A percentile compares a stretch with the other conserved stretches of the same genome.
These are phyloP conservation scores for Polychytrium aggregatum DNA, from an alignment of 192 early-diverging fungal species.

Conservation along the genomic window DNA sequence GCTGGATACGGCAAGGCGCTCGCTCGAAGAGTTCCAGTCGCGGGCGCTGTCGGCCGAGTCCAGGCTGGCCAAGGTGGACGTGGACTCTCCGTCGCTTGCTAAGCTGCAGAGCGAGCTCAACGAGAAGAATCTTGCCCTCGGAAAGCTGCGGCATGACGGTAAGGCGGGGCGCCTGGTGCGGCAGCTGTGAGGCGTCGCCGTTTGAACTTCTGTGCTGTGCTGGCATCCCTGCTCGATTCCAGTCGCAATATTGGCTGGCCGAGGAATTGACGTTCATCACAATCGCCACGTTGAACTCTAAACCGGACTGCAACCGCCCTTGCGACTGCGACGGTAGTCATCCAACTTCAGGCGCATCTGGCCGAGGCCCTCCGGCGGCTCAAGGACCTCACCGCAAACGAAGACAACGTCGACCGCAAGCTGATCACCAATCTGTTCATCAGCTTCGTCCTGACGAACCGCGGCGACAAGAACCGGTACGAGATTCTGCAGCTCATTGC, in stretches of 20 bases:
- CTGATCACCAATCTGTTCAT: slow-evolving; percentile 86
- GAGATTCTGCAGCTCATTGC: slow-evolving; percentile 88
- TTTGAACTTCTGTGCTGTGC: too few relatives aligned
- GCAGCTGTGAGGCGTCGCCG: too few relatives aligned
- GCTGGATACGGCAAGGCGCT: slow-evolving; percentile 17
- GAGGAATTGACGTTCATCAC: too few relatives aligned
- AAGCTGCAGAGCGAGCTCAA: slow-evolving; percentile 47
- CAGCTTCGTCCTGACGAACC: slow-evolving; percentile 68
- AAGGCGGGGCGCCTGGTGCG: too few relatives aligned
- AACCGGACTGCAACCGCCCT: too few relatives aligned
- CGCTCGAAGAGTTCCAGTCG: slow-evolving; percentile 42
- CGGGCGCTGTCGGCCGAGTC: slow-evolving; percentile 48
- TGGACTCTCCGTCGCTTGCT: slow-evolving; percentile 4
- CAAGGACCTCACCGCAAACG: slow-evolving; percentile 65
- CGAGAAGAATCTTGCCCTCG: slow-evolving; percentile 61
- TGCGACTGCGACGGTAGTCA: too few relatives aligned
- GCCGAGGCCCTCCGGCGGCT: slow-evolving; percentile 84
- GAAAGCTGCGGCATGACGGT: slow-evolving; percentile 67
- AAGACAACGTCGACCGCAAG: slow-evolving; percentile 43
- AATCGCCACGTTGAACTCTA: too few relatives aligned
- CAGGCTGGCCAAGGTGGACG: slow-evolving; percentile 1
- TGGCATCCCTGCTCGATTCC: too few relatives aligned
- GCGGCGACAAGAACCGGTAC: slow-evolving; percentile 83
- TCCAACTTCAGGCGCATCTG: slow-evolving; percentile 81
- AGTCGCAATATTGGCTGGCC: too few relatives aligned